A percentile compares a stretch with the other conserved stretches of the same genome.
Conservation (phyloP, 768 basidiomycete genomes). For the Cystofilobasidium bisporidii region DNA sequence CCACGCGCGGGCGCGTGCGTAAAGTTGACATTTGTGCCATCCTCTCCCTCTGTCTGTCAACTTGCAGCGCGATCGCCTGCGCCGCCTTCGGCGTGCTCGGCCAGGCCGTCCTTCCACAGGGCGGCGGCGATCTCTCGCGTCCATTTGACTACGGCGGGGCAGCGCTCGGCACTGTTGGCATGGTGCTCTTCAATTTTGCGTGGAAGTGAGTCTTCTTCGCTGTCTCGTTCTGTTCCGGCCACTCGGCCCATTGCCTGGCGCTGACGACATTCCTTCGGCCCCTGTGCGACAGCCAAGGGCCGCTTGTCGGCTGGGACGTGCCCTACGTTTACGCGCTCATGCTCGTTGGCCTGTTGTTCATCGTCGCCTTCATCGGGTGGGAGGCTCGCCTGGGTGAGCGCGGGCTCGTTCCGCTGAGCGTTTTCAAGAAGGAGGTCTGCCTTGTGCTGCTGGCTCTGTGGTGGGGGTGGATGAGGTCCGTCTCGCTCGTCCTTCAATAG, state of each 20-base stretch:
- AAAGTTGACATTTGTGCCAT: too few relatives aligned
- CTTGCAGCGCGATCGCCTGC: conserved; percentile 1
- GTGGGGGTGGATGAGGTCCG: conserved; percentile 11
- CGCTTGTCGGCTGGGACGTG: conserved; percentile 2
- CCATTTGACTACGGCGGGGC: background rate
- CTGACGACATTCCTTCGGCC: background rate
- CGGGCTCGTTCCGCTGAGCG: background rate
- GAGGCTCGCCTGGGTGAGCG: background rate
- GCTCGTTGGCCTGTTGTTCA: background rate
- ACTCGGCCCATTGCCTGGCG: background rate
- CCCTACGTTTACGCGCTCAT: background rate
- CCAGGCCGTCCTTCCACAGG: background rate
- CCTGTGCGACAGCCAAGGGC: conserved; percentile 3
- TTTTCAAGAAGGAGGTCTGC: background rate
- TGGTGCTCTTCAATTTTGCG: conserved; percentile 5
- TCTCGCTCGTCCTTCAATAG: background rate
- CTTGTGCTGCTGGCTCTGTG: background rate
- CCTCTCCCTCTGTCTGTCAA: too few relatives aligned
- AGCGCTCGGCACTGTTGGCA: background rate
- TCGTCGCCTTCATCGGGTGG: background rate
- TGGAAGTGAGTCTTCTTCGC: conserved; percentile 6
- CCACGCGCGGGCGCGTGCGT: background rate
- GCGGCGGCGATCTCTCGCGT: too few relatives aligned
- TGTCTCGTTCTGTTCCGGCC: too few relatives aligned
- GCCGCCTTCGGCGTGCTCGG: background rate